A percentile compares a stretch with the other conserved stretches of the same genome.
Evolutionary conservation across 176 grass and related monocot species (phyloP).

Genomic region (Aegilops longissima): DNA sequence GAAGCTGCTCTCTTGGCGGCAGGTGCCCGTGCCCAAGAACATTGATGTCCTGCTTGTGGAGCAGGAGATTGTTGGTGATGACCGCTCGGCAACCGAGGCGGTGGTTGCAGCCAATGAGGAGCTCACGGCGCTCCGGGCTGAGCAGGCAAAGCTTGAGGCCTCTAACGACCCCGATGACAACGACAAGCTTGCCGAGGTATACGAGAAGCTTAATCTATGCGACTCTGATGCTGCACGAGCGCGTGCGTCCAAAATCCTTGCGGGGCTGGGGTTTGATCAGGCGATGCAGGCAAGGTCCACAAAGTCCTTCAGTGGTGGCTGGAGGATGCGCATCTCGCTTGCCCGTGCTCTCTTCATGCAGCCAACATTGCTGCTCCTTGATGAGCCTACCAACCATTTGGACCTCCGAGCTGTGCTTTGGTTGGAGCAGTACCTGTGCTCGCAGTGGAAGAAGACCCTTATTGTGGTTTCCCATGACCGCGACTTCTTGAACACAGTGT

Average conservation of each 20-base stretch:
- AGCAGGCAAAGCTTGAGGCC: constrained; percentile 69
- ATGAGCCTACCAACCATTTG: constrained; percentile 94
- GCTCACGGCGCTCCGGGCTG: constrained; percentile 73
- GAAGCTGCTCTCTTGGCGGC: constrained; percentile 84
- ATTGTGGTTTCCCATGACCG: constrained; percentile 92
- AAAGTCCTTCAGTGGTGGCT: constrained; percentile 88
- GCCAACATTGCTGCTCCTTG: constrained; percentile 80
- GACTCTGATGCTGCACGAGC: constrained; percentile 75
- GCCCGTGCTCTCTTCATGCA: constrained; percentile 98
- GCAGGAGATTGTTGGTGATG: constrained; percentile 86
- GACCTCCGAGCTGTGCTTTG: constrained; percentile 95
- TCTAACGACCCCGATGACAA: constrained; percentile 47
- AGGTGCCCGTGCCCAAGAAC: constrained; percentile 80
- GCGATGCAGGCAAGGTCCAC: constrained; percentile 80
- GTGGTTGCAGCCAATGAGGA: constrained; percentile 87
- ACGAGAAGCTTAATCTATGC: constrained; percentile 77
- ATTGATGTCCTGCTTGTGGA: constrained; percentile 93
- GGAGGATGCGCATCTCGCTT: constrained; percentile 97
- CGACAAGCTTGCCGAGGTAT: constrained; percentile 67
- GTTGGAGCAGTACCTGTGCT: constrained; percentile 91
- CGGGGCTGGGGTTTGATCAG: constrained; percentile 81
- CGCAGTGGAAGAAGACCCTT: constrained; percentile 92
- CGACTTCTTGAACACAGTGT: constrained; percentile 91
- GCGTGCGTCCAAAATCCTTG: constrained; percentile 76
- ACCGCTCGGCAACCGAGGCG: constrained; percentile 61